Conservation (phyloP, 768 basidiomycete genomes). For the Tremella mesenterica region DNA sequence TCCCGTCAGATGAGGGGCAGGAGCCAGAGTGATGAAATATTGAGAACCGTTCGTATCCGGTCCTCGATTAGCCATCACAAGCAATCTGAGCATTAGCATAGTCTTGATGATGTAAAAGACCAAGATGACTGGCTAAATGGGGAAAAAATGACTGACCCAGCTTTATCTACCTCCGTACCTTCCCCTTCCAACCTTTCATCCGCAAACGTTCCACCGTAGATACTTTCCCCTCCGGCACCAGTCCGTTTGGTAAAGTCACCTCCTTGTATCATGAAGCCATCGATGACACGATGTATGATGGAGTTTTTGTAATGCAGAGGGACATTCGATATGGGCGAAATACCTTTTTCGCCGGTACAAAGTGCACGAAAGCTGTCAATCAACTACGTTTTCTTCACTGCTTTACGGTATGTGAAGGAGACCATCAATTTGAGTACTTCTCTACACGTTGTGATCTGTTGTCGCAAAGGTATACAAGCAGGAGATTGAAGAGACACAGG, state of each 20-base stretch:
- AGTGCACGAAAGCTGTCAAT: slow-evolving; percentile 82
- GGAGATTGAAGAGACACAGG: background rate
- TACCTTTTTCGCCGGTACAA: slow-evolving; percentile 76
- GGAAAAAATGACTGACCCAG: slow-evolving; percentile 49
- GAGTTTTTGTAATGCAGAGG: slow-evolving; percentile 76
- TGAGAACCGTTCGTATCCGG: slow-evolving; percentile 78
- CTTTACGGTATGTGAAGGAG: too few relatives aligned
- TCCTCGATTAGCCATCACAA: slow-evolving; percentile 76
- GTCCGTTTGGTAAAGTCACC: slow-evolving; percentile 64
- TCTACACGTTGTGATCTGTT: background rate
- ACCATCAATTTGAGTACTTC: slow-evolving; percentile 45
- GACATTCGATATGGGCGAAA: slow-evolving; percentile 56
- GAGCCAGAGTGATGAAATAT: slow-evolving; percentile 74
- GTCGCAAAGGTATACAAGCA: background rate
- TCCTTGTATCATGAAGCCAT: slow-evolving; percentile 61
- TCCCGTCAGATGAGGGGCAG: slow-evolving; percentile 50
- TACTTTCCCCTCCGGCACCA: slow-evolving; percentile 45
- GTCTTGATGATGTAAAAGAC: too few relatives aligned
- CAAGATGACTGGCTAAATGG: background rate
- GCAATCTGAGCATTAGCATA: slow-evolving; percentile 48
- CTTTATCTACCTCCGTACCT: slow-evolving; percentile 47
- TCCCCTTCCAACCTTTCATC: slow-evolving; percentile 63
- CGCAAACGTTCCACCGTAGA: slow-evolving; percentile 52
- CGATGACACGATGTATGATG: slow-evolving; percentile 69
- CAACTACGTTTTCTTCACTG: too few relatives aligned